phyloP scores from a whole-genome alignment of 345 rosid species.

The Pistacia integerrima region DNA sequence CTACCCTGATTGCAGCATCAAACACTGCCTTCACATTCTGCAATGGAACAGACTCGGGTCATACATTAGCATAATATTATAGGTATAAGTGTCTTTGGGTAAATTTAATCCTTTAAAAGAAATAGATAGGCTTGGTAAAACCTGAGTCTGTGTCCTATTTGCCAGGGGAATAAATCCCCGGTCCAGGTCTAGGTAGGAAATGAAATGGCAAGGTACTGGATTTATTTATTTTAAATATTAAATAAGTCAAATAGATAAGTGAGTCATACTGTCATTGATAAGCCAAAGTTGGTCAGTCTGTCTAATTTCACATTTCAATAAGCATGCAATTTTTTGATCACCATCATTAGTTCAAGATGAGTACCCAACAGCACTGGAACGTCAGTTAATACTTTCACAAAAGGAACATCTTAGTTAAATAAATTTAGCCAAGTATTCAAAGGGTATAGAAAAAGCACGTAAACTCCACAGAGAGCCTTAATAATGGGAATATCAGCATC shows the following conservation, averaged over 20 bases:
- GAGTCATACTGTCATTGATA: too few species aligned
- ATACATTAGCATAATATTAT: background rate
- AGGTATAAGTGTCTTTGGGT: background rate
- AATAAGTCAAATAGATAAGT: too few species aligned
- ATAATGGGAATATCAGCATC: slow-evolving; percentile 5
- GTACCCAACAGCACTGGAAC: background rate
- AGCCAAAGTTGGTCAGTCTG: too few species aligned
- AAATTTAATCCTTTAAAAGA: background rate
- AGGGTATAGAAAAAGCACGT: background rate
- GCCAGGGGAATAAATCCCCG: too few species aligned
- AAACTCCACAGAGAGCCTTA: slow-evolving; percentile 1
- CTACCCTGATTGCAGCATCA: slow-evolving; percentile 94
- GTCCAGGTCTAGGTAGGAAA: too few species aligned
- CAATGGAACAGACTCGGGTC: slow-evolving; percentile 21
- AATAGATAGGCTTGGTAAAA: background rate
- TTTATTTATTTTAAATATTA: too few species aligned
- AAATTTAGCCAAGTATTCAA: background rate
- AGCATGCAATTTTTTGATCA: slow-evolving; percentile 1
- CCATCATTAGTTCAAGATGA: background rate
- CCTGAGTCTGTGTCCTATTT: background rate
- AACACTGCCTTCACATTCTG: slow-evolving; percentile 96
- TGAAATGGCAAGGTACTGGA: too few species aligned
- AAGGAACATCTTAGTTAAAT: background rate
- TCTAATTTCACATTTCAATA: background rate
- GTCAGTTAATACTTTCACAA: background rate